These are phyloP conservation scores for Trichoderma endophyticum DNA, from an alignment of 2,329 filamentous ascomycete species.

Conservation along the genomic window DNA sequence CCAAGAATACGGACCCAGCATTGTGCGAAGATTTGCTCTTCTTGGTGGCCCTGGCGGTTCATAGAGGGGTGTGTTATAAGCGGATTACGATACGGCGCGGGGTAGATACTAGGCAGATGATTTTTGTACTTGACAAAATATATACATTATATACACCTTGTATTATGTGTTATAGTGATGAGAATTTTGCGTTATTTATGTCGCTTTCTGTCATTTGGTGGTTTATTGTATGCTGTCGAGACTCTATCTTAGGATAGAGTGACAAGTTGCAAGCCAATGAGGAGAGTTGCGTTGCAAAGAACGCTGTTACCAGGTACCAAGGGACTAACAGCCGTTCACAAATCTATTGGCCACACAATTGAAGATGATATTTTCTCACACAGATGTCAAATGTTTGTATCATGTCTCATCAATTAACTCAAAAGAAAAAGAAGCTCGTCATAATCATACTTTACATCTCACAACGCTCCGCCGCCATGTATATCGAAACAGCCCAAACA, in stretches of 20 bases:
- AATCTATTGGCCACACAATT: neutral
- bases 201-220: neutral
- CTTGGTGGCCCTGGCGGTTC: constrained; percentile 87
- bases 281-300: neutral
- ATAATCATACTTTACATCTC: neutral
- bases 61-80: constrained; percentile 36
- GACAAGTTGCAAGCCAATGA: neutral
- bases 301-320: neutral
- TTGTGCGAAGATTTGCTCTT: constrained; percentile 90
- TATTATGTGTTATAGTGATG: neutral
- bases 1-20: constrained; percentile 92
- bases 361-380: neutral
- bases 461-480: neutral
- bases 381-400: neutral
- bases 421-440: neutral
- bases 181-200: neutral
- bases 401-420: neutral
- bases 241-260: neutral
- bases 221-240: neutral
- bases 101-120: neutral
- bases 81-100: neutral
- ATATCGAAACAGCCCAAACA: neutral
- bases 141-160: neutral
- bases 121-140: constrained; percentile 1
- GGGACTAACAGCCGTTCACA: neutral